phyloP scores from a whole-genome alignment of 106 monocot species.

The Alisma plantagoaquatica region DNA sequence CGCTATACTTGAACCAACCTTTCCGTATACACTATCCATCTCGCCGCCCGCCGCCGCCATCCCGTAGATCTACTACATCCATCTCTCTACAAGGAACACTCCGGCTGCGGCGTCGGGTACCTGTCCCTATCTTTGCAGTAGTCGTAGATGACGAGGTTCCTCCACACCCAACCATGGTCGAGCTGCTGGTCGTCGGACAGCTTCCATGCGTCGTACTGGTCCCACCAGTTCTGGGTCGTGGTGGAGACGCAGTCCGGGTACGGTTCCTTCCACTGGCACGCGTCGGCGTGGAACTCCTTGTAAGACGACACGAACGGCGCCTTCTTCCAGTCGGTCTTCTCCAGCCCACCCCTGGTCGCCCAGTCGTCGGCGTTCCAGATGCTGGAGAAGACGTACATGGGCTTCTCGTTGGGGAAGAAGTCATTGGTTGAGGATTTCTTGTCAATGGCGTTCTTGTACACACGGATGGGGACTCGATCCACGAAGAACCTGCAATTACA shows the following conservation, averaged over 20 bases:
- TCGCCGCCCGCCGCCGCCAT: too few relatives aligned
- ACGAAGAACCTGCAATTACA: constrained; percentile 58
- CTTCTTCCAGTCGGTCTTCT: constrained; percentile 93
- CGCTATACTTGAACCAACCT: too few relatives aligned
- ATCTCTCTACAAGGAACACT: constrained; percentile 33
- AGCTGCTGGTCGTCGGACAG: constrained; percentile 48
- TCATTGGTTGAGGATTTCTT: constrained; percentile 60
- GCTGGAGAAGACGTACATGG: constrained; percentile 95
- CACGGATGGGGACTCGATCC: constrained; percentile 69
- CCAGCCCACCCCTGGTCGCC: constrained; percentile 91
- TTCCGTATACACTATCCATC: too few relatives aligned
- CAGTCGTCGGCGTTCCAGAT: constrained; percentile 99
- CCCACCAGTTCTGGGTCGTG: constrained; percentile 80
- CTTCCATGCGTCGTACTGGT: constrained; percentile 67
- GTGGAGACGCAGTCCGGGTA: constrained; percentile 65
- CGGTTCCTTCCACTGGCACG: constrained; percentile 64
- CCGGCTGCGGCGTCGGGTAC: constrained; percentile 55
- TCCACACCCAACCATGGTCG: constrained; percentile 64
- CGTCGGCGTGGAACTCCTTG: constrained; percentile 75
- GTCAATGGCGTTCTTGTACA: constrained; percentile 53
- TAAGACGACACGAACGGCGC: constrained; percentile 85
- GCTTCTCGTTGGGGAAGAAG: constrained; percentile 86
- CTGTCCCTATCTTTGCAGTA: constrained; percentile 71
- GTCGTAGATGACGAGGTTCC: constrained; percentile 87
- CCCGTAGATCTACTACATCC: too few relatives aligned